Evolutionary conservation across 768 basidiomycete species (phyloP).

Genomic region (Lactarius sanguifluus): DNA sequence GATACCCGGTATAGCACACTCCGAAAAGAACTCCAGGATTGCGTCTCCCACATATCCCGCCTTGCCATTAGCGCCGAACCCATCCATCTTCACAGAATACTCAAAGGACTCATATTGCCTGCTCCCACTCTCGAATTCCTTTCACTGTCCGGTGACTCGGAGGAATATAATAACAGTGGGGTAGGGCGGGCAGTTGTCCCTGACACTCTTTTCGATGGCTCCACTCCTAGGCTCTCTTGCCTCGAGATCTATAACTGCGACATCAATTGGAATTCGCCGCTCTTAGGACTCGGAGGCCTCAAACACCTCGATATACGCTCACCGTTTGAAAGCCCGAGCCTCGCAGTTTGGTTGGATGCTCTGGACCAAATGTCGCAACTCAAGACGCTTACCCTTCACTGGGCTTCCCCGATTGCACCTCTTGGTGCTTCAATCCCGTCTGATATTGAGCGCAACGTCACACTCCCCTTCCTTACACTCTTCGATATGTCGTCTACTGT

Average conservation of each 20-base stretch:
- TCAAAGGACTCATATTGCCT: too few species aligned
- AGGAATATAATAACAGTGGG: too few species aligned
- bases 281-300: neutral
- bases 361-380: conserved; percentile 3
- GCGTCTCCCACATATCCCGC: too few species aligned
- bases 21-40: too few species aligned
- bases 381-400: conserved; percentile 1
- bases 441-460: neutral
- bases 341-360: conserved; percentile 5
- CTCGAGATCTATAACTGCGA: conserved; percentile 6
- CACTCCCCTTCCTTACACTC: conserved; percentile 6
- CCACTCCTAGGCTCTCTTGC: conserved; percentile 6
- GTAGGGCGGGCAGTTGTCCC: neutral
- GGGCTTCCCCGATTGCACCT: neutral
- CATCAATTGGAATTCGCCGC: conserved; percentile 11
- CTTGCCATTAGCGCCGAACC: too few species aligned
- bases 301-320: neutral
- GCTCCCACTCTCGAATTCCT: too few species aligned
- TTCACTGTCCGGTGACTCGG: too few species aligned
- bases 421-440: neutral
- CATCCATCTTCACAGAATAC: too few species aligned
- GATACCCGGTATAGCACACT: too few species aligned
- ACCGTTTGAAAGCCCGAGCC: neutral
- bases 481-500: neutral
- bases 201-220: neutral